A percentile compares a stretch with the other conserved stretches of the same genome.
These are phyloP conservation scores for Dillenia suffruticosa DNA, from an alignment of 164 flowering plant species.

Conservation along the genomic window DNA sequence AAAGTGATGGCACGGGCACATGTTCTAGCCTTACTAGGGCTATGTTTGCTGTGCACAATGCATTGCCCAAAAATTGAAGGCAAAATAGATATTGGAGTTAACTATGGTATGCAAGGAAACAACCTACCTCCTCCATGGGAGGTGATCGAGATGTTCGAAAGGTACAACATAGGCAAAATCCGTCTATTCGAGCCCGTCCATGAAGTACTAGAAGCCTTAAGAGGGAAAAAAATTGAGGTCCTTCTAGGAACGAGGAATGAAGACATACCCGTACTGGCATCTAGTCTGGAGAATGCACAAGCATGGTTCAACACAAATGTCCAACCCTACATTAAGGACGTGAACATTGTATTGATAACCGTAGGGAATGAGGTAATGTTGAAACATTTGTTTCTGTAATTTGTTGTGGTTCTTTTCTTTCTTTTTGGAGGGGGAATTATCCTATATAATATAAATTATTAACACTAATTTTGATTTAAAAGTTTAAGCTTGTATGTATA, in stretches of 20 bases:
- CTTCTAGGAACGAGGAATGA: slow-evolving; percentile 20
- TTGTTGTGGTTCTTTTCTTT: no score
- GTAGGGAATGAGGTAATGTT: slow-evolving; percentile 28
- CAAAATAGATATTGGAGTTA: slow-evolving; percentile 4
- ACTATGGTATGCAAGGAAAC: slow-evolving; percentile 6
- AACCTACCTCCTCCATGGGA: slow-evolving; percentile 7
- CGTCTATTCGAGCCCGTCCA: slow-evolving; percentile 9
- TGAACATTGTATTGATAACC: slow-evolving; percentile 6
- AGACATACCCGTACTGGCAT: slow-evolving; percentile 16
- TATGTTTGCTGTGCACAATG: no score
- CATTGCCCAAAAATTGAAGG: no score
- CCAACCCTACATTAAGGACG: slow-evolving; percentile 13
- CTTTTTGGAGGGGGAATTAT: no score
- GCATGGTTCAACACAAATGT: slow-evolving; percentile 17
- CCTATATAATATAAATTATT: no score
- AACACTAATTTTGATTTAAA: no score
- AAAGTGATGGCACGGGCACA: no score
- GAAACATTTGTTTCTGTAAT: neutral
- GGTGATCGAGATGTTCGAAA: neutral
- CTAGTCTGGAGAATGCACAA: slow-evolving; percentile 9
- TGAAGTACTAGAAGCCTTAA: slow-evolving; percentile 3
- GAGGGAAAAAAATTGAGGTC: slow-evolving; percentile 1
- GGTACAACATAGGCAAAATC: neutral
- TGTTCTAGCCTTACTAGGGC: no score
- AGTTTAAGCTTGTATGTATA: no score